Conservation (phyloP, 345 rosid species). For the Hevea brasiliensis region DNA sequence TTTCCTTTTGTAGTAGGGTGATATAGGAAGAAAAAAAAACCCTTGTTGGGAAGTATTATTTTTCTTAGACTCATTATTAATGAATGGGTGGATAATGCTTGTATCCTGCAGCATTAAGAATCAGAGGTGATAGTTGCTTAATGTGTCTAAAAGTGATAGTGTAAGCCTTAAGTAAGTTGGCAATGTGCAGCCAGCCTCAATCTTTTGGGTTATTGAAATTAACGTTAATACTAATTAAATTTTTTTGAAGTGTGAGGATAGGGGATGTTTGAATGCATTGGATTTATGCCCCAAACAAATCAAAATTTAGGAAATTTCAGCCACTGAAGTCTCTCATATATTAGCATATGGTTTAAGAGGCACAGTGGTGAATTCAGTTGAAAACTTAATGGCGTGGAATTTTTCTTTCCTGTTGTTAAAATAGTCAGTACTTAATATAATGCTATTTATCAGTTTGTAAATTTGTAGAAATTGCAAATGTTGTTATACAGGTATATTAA, state of each 20-base stretch:
- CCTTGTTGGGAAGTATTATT: neutral
- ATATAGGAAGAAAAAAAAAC: neutral
- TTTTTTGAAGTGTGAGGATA: too few species aligned
- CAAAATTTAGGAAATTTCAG: too few species aligned
- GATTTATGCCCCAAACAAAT: too few species aligned
- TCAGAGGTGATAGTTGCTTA: neutral
- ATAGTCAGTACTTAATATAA: neutral
- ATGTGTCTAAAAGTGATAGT: neutral
- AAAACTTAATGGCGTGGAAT: neutral
- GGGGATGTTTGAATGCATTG: too few species aligned
- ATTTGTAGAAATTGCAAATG: neutral
- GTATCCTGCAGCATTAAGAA: neutral
- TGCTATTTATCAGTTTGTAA: neutral
- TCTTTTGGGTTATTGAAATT: too few species aligned
- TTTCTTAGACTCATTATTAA: neutral
- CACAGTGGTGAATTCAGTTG: neutral
- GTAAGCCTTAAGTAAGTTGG: neutral
- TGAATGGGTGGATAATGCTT: neutral
- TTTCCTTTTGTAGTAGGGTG: neutral
- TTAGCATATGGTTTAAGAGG: too few species aligned
- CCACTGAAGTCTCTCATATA: too few species aligned
- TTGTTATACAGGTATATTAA: slow-evolving; percentile 67
- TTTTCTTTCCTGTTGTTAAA: neutral
- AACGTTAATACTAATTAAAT: too few species aligned
- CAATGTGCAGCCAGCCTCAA: neutral